Evolutionary conservation across 1,284 basidiomycete genomes (phyloP), one percentile per base, ranked within the genome.

Genomic region (Ceratobasidium sp.): DNA sequence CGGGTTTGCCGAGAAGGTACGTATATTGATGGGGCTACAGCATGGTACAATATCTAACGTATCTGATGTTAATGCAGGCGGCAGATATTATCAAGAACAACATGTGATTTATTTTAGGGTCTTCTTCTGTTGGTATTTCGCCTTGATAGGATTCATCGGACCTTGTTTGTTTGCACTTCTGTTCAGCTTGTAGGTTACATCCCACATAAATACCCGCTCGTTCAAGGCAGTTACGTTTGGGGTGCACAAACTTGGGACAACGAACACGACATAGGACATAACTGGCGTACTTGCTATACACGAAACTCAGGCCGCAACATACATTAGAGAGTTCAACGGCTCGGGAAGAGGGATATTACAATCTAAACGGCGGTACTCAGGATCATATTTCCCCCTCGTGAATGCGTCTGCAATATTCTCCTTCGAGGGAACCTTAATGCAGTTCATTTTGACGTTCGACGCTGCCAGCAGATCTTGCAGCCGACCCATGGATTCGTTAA

Each of bases 1-100:
- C 13, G 80, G 79, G 18, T 63, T 81, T 18, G 80, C 80, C 15
- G 81, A 82, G 46, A 79, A 78, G 72, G 78, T 68, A n/a, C 4
- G 67, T 64, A 23, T 12, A 23, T 56, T 23, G 28, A 33, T 56
- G 18, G 39, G 33, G 13, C 28, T 46, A 42, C 42, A 42, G 9
- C 18, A 26, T 26, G 42, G 49, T 20, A 33, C 33, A 33, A 33
- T 33, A 33, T 33, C 33, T 33, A 33, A 15, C 33, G 33, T 33
- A 23, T n/a, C 20, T 20, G 4, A 58, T 40, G 5, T 13, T 15
- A 13, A 23, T 33, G 56, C 33, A 73, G 71, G 71, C 71, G 9
- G 71, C 71, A 5, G 71, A 73, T 49, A 56, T 73, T 40, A 73
- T 73, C 55, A 73, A 73, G 58, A 46, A 42, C 39, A 60, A 71